Percentiles rank a stretch among this genome's conserved stretches.
phyloP scores from a whole-genome alignment of 768 basidiomycete species.

The Scleroderma citrinum region DNA sequence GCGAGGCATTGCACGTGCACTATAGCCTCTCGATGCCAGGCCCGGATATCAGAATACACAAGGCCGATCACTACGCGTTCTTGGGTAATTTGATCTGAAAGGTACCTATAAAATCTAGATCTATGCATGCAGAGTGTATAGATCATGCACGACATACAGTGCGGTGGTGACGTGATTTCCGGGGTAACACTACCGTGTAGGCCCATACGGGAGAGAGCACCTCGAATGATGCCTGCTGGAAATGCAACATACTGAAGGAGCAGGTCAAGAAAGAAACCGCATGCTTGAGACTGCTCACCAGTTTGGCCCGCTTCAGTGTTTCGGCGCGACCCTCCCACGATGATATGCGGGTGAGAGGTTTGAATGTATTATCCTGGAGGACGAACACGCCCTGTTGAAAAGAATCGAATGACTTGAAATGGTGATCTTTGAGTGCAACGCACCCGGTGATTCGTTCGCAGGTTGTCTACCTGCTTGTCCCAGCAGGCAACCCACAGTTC shows the following conservation, averaged over 20 bases:
- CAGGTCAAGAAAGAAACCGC: background rate
- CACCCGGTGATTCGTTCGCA: constrained; percentile 91
- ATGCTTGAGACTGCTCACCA: constrained; percentile 41
- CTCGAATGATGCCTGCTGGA: constrained; percentile 78
- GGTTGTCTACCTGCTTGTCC: constrained; percentile 94
- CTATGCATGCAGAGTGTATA: background rate
- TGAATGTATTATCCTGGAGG: constrained; percentile 87
- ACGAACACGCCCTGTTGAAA: constrained; percentile 81
- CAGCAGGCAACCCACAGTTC: constrained; percentile 90
- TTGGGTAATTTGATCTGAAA: constrained; percentile 81
- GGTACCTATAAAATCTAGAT: constrained; percentile 46
- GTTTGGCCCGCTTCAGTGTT: constrained; percentile 60
- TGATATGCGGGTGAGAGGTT: constrained; percentile 75
- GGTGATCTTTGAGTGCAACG: constrained; percentile 15
- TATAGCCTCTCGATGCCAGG: too few species aligned
- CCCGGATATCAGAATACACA: background rate
- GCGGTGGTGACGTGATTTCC: constrained; percentile 76
- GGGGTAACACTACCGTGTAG: constrained; percentile 68
- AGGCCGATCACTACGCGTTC: constrained; percentile 34
- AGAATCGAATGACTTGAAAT: background rate
- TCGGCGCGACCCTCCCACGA: constrained; percentile 75
- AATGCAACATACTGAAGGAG: constrained; percentile 66
- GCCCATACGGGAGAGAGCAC: constrained; percentile 74
- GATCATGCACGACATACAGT: constrained; percentile 51
- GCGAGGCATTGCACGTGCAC: too few species aligned